phyloP scores from a whole-genome alignment of 2,329 filamentous ascomycete genomes.

The Blastomyces parvus region DNA sequence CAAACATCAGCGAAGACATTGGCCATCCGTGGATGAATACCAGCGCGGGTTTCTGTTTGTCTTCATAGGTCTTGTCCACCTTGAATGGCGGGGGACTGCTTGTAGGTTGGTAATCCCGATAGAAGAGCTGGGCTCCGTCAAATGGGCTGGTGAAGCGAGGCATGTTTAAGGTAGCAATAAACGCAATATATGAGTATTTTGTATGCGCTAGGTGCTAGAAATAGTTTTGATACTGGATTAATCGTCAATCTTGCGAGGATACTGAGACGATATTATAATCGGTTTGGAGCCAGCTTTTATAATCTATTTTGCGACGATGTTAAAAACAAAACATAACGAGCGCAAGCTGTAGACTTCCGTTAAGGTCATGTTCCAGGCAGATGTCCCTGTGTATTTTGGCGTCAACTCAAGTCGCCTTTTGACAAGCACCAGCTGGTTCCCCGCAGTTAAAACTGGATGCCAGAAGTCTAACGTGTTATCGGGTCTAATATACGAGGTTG shows the following conservation, averaged over 20 bases:
- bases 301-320: not conserved
- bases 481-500: not conserved
- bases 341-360: not conserved
- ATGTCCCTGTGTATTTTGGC: not conserved
- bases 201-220: not conserved
- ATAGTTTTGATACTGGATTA: not conserved
- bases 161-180: slow-evolving; percentile 12
- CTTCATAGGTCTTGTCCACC: slow-evolving; percentile 9
- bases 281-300: not conserved
- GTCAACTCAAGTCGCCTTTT: not conserved
- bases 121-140: slow-evolving; percentile 19
- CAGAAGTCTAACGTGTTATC: not conserved
- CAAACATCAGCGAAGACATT: slow-evolving; percentile 24
- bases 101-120: slow-evolving; percentile 20
- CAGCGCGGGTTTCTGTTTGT: slow-evolving; percentile 15
- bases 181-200: not conserved
- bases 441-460: not conserved
- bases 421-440: not conserved
- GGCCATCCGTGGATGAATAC: slow-evolving; percentile 27
- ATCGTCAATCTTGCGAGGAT: not conserved
- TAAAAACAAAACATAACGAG: not conserved
- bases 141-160: slow-evolving; percentile 20
- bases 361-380: not conserved
- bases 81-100: slow-evolving; percentile 13
- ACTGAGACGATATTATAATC: not conserved